Conservation (phyloP, 2,329 filamentous ascomycete species). For the Beauveria bassiana region DNA sequence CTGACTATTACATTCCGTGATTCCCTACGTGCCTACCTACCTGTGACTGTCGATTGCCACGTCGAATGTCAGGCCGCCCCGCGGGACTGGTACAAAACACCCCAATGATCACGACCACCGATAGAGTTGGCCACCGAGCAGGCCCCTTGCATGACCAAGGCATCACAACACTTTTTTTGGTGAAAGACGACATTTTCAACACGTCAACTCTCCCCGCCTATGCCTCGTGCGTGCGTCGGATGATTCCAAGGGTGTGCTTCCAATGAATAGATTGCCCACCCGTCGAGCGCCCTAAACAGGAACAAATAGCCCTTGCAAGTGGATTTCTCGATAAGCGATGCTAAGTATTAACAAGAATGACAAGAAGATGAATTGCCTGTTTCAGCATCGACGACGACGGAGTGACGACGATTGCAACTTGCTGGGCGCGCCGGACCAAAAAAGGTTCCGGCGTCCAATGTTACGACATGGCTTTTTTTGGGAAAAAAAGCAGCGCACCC, state of each 20-base stretch:
- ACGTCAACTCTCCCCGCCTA: no score
- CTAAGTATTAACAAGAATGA: no score
- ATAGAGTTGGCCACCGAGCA: conserved; percentile 3
- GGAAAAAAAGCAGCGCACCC: neutral
- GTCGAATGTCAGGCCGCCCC: conserved; percentile 6
- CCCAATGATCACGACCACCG: neutral
- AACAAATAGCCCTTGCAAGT: neutral
- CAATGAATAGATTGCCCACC: no score
- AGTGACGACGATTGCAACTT: no score
- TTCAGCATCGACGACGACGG: neutral
- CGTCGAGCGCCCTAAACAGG: no score
- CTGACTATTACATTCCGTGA: neutral
- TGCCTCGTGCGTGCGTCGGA: neutral
- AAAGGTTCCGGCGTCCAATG: neutral
- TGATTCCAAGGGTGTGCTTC: neutral
- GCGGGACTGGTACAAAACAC: neutral
- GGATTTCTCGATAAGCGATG: neutral
- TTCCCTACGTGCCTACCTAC: neutral
- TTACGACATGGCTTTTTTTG: neutral
- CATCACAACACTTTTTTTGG: neutral
- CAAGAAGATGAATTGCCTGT: no score
- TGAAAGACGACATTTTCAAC: neutral
- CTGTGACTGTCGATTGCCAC: conserved; percentile 3
- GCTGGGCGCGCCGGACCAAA: no score
- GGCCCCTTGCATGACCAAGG: conserved; percentile 8